Evolutionary conservation across 176 grass and related monocot genomes (phyloP), one percentile per base, ranked within the genome.

Genomic region (Triticum timopheevii): DNA sequence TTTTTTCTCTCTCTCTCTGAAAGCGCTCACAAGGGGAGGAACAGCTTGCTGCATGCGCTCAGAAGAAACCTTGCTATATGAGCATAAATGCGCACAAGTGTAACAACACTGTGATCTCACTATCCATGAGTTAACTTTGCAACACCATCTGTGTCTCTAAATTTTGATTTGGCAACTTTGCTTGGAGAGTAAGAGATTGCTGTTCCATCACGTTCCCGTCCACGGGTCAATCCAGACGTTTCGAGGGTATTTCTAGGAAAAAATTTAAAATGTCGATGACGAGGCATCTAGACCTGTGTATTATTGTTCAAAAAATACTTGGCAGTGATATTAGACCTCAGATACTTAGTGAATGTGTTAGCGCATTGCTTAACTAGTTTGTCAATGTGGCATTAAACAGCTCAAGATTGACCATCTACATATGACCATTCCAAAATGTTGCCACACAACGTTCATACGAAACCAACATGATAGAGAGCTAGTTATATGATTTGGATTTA

Each of bases 341-440:
- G 8, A 63, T 85, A 76, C 50, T 77, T 83, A 45, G 58, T 10
- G 13, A 44, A 25, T 34, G 11, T 15, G 47, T 76, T 20, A 69
- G 25, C 16, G 15, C 25, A 49, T 38, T 62, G 27, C 56, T 77
- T 70, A 47, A 79, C 34, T 69, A 31, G 71, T 88, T 34, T 44
- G 47, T 59, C 31, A 59, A 76, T 69, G 24, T 24, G 71, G 7
- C 45, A 25, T 61, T 82, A 66, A 74, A 75, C 16, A 82, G 61
- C 5, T 49, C 28, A 66, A 62, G 36, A 72, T 69, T 62, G 58
- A 34, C 52, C 28, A 44, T 54, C 44, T 23, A 47, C 15, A 12
- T 76, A 76, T 33, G 76, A 73, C 56, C 68, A 70, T 62, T 88
- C 64, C 64, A 83, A 78, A 47, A 83, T 49, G 7, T 77, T 69